A percentile compares a stretch with the other conserved stretches of the same genome.
These are phyloP conservation scores for Hanseniaspora pseudoguilliermondii DNA, from an alignment of 805 yeast genomes.

Conservation along the genomic window DNA sequence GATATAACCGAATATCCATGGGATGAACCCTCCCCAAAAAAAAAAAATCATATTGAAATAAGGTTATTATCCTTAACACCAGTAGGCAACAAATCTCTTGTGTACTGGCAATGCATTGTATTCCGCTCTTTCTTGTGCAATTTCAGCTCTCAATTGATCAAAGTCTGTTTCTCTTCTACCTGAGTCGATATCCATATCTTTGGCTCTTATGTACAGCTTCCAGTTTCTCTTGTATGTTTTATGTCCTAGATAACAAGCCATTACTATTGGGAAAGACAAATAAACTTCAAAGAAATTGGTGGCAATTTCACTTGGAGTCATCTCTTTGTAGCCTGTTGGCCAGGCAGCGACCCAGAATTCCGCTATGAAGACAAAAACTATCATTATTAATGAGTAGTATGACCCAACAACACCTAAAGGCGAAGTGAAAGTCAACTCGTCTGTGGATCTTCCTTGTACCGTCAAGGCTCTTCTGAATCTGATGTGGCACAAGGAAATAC, in stretches of 20 bases:
- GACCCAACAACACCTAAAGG: conserved; percentile 62
- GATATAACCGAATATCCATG: background rate
- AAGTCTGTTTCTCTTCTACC: conserved; percentile 49
- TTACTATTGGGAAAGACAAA: conserved; percentile 49
- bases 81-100: conserved; percentile 32
- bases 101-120: conserved; percentile 35
- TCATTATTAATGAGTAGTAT: conserved; percentile 44
- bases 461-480: conserved; percentile 53
- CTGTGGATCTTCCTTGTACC: conserved; percentile 53
- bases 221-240: conserved; percentile 39
- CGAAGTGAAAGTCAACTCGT: conserved; percentile 55
- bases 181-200: conserved; percentile 47
- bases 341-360: conserved; percentile 75
- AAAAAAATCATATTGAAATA: background rate
- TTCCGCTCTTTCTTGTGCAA: conserved; percentile 39
- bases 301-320: conserved; percentile 33
- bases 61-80: conserved; percentile 31
- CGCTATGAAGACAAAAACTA: conserved; percentile 49
- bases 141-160: conserved; percentile 39
- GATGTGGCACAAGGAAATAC: conserved; percentile 46
- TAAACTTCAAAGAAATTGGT: conserved; percentile 50
- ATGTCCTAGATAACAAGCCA: conserved; percentile 46
- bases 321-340: conserved; percentile 45
- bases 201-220: conserved; percentile 32
- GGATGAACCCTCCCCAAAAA: background rate